A percentile compares a stretch with the other conserved stretches of the same genome.
Conservation (phyloP, 2,329 filamentous ascomycete species). For the Sporothrix globosa region DNA sequence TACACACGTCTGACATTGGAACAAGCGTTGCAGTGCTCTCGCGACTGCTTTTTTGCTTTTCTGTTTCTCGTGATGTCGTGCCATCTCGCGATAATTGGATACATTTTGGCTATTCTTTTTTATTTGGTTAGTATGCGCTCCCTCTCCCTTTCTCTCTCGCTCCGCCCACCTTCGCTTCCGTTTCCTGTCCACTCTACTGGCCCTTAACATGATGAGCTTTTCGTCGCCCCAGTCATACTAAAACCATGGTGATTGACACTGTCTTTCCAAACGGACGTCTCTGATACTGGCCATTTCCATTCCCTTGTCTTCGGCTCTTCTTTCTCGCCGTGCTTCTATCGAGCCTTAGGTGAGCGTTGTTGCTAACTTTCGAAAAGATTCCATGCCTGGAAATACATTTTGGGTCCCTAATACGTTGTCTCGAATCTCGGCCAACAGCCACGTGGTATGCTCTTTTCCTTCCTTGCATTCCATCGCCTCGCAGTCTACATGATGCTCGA, state of each 20-base stretch:
- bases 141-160: not conserved
- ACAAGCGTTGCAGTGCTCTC: not conserved
- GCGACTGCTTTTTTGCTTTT: not conserved
- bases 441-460: constrained; percentile 11
- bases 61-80: too few species aligned
- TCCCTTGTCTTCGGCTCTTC: not conserved
- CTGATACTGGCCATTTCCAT: constrained; percentile 42
- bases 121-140: not conserved
- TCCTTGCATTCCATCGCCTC: not conserved
- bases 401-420: not conserved
- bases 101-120: not conserved
- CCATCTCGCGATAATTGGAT: not conserved
- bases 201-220: constrained; percentile 55
- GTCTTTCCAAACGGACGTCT: constrained; percentile 56
- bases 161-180: not conserved
- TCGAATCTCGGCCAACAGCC: too few species aligned
- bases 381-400: not conserved
- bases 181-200: not conserved
- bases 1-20: not conserved
- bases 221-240: constrained; percentile 63
- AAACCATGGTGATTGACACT: constrained; percentile 59
- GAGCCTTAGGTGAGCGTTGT: not conserved
- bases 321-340: not conserved
- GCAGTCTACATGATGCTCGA: constrained; percentile 47
- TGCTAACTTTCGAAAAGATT: constrained; percentile 15